A percentile compares a stretch with the other conserved stretches of the same genome.
These are phyloP conservation scores for Cornus controversa DNA, from an alignment of 148 eudicot species.

Conservation along the genomic window DNA sequence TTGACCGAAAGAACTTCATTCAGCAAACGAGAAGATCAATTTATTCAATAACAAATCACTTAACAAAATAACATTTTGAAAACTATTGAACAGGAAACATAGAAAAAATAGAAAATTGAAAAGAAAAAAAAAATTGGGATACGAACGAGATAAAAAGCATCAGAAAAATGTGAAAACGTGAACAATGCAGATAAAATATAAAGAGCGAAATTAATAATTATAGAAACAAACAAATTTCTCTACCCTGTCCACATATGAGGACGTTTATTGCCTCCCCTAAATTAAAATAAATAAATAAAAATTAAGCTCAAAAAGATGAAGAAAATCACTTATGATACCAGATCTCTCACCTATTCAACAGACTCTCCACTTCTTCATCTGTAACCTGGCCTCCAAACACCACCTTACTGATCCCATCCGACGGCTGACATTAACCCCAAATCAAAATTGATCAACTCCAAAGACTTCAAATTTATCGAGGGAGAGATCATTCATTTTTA, in stretches of 20 bases:
- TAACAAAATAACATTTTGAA: not conserved
- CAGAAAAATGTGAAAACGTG: not conserved
- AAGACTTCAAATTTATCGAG: not conserved
- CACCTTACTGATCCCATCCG: constrained; percentile 58
- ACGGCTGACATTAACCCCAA: constrained; percentile 31
- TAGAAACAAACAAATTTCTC: constrained; percentile 3
- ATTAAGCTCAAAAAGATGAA: not conserved
- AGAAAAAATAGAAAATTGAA: not conserved
- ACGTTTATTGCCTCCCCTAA: constrained; percentile 8
- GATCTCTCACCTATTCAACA: constrained; percentile 53
- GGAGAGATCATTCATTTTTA: not conserved
- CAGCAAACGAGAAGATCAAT: not conserved
- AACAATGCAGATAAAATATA: not conserved
- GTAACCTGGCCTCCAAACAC: constrained; percentile 62
- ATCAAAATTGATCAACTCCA: not conserved
- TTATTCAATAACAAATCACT: not conserved
- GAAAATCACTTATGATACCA: not conserved
- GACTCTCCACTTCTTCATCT: constrained; percentile 58
- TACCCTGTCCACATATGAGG: not conserved
- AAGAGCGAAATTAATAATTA: not conserved
- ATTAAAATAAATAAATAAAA: not conserved
- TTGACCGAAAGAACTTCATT: constrained; percentile 1
- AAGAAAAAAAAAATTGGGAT: no score
- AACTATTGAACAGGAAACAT: not conserved
- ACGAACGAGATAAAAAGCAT: no score